phyloP scores from a whole-genome alignment of 108 stramenopile species.

The Mediolabrus comicus region DNA sequence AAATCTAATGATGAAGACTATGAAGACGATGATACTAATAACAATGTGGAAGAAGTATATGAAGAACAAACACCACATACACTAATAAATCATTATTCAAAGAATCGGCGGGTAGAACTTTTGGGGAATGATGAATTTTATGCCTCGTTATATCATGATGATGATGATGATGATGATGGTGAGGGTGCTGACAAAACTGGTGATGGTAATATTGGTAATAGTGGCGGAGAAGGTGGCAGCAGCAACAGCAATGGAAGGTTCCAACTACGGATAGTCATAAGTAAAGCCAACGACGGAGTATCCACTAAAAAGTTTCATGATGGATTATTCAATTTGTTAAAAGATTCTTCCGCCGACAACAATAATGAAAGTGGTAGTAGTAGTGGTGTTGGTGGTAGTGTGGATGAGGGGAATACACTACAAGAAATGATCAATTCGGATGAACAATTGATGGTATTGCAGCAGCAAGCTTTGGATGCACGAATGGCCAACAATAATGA shows the following conservation, averaged over 20 bases:
- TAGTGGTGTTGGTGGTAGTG: not conserved
- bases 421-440: slow-evolving; percentile 1
- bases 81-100: not conserved
- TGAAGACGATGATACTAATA: too few species aligned
- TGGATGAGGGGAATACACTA: not conserved
- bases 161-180: not conserved
- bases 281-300: slow-evolving; percentile 10
- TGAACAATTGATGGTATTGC: slow-evolving; percentile 5
- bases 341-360: not conserved
- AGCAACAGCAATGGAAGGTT: too few species aligned
- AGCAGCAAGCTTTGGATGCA: not conserved
- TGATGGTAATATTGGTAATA: too few species aligned
- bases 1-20: not conserved
- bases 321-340: slow-evolving; percentile 6
- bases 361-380: not conserved
- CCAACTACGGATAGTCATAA: slow-evolving; percentile 9
- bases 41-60: too few species aligned
- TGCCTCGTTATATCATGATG: not conserved
- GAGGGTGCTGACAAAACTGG: too few species aligned
- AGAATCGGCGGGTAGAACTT: not conserved
- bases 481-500: not conserved
- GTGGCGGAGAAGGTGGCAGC: too few species aligned
- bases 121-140: not conserved
- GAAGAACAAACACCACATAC: not conserved
- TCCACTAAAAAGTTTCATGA: slow-evolving; percentile 5